Evolutionary conservation across 108 stramenopile species (phyloP), one percentile per base, ranked within the genome.

Genomic region (Skeletonema tropicum): DNA sequence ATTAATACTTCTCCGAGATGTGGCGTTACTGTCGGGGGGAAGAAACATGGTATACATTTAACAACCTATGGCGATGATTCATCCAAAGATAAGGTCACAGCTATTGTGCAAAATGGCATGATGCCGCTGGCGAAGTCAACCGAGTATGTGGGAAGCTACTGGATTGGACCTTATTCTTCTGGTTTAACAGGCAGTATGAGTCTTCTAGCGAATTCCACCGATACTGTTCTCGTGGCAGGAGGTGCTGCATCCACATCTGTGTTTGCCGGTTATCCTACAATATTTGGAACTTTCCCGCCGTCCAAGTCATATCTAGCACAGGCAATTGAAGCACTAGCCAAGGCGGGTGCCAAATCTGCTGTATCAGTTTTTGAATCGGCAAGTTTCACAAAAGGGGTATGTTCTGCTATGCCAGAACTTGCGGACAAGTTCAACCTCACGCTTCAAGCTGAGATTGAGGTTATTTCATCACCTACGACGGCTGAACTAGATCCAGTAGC

Each of bases 211-310:
- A 45, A 65, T 29, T 42, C 39, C 1, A 41, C 39, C 39, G 12
- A 41, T 41, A 57, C 39, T 12, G 13, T 65, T 12, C 39, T 65
- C 46, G 48, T 65, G 25, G 64, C 64, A 13, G 46, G 46, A 4
- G 64, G 64, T 49, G 39, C 64, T 13, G 39, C 39, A 11, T 48
- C 11, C 52, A 45, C 48, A 10, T 15, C 48, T 23, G 64, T 49
- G 11, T 65, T 49, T 14, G 52, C 21, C 23, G 64, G 29, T 46
- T 11, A 52, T 52, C 64, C 64, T 11, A 52, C 64, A 23, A 57
- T 45, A 45, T 65, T 65, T 52, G 64, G 64, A 23, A 52, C 64
- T 11, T 65, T 65, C 46, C 64, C 64, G 11, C 64, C 48, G 3
- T 25, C 64, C 10, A 52, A 52, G 10, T 11, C 12, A 23, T 65